These are phyloP conservation scores for Nicotiana benthamiana DNA, from an alignment of 257 asterid genomes.

Conservation along the genomic window DNA sequence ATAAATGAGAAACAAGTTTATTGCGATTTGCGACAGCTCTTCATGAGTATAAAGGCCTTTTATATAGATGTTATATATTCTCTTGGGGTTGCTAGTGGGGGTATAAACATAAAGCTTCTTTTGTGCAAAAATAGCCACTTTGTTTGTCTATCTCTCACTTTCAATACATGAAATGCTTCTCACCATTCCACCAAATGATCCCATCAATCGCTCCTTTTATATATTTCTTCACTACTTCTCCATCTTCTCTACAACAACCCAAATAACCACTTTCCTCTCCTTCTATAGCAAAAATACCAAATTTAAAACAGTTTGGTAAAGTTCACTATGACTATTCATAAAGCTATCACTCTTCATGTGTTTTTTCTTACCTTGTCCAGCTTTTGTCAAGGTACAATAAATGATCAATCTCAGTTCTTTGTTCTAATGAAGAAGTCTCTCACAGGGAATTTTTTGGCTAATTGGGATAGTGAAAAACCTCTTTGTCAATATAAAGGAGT, in stretches of 20 bases:
- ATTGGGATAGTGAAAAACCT: constrained; percentile 35
- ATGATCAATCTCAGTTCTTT: constrained; percentile 43
- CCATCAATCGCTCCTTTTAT: constrained; percentile 42
- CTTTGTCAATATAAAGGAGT: constrained; percentile 54
- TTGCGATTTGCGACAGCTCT: constrained; percentile 15
- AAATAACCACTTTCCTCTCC: constrained; percentile 6
- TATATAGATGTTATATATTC: constrained; percentile 36
- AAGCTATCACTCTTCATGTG: constrained; percentile 15
- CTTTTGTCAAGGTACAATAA: constrained; percentile 16
- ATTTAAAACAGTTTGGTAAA: not conserved
- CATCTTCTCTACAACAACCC: constrained; percentile 23
- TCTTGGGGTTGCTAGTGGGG: constrained; percentile 29
- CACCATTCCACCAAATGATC: constrained; percentile 27
- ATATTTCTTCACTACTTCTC: constrained; percentile 36
- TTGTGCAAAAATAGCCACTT: constrained; percentile 41
- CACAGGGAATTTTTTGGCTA: constrained; percentile 36
- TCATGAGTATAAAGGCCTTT: constrained; percentile 14
- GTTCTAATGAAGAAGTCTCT: constrained; percentile 27
- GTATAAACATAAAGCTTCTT: constrained; percentile 58
- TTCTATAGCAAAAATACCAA: not conserved
- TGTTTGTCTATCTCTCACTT: constrained; percentile 20
- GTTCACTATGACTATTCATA: constrained; percentile 28
- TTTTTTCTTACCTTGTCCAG: constrained; percentile 17
- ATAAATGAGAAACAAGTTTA: constrained; percentile 15
- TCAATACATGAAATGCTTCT: constrained; percentile 22